These are phyloP conservation scores for Mucor sp. DNA, from an alignment of 371 early-diverging fungal genomes.

Conservation along the genomic window DNA sequence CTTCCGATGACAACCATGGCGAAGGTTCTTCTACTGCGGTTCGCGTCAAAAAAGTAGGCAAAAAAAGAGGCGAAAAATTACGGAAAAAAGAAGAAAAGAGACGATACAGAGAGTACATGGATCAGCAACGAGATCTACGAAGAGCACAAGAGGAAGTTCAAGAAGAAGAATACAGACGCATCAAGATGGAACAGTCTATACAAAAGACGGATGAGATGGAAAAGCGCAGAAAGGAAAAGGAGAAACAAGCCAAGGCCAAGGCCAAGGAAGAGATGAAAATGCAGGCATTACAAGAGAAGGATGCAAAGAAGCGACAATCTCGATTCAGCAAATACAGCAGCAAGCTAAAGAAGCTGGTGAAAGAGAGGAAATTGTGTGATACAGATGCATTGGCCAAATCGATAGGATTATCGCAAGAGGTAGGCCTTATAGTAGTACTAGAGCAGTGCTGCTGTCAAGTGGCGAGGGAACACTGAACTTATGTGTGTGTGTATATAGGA, in stretches of 20 bases:
- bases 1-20: constrained; percentile 26
- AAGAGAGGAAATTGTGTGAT: constrained; percentile 25
- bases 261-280: constrained; percentile 35
- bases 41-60: constrained; percentile 51
- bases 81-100: constrained; percentile 58
- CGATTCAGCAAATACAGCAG: constrained; percentile 34
- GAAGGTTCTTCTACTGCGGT: constrained; percentile 49
- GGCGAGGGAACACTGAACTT: too few relatives aligned
- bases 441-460: too few relatives aligned
- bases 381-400: constrained; percentile 9
- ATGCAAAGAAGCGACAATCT: constrained; percentile 25
- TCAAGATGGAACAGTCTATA: constrained; percentile 39
- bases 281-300: constrained; percentile 35
- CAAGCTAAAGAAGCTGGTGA: constrained; percentile 28
- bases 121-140: constrained; percentile 37
- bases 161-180: constrained; percentile 37
- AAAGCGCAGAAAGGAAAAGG: constrained; percentile 27
- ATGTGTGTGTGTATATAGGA: constrained; percentile 5
- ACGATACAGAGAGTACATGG: constrained; percentile 54
- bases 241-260: constrained; percentile 33
- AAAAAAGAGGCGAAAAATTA: constrained; percentile 55
- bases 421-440: not conserved
- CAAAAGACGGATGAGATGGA: constrained; percentile 39
- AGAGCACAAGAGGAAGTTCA: constrained; percentile 36
- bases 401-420: constrained; percentile 13